These are phyloP conservation scores for Coemansia sp. DNA, from an alignment of 192 early-diverging fungal species.

Conservation along the genomic window DNA sequence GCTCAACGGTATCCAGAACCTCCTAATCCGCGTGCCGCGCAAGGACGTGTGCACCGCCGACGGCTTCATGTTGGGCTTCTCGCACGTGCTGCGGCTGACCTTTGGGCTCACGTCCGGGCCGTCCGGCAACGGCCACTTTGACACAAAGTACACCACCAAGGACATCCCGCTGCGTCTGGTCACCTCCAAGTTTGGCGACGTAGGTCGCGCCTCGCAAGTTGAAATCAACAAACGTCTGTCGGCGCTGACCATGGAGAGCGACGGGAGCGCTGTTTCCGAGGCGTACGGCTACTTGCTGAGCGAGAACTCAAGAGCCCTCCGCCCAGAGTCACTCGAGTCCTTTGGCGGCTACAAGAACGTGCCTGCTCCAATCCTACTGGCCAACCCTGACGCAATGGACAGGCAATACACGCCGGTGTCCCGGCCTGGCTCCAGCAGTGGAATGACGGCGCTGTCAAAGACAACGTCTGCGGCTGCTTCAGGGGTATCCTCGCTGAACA, in stretches of 20 bases:
- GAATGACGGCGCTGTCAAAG: neutral
- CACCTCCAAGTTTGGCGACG: conserved; percentile 55
- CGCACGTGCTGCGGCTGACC: conserved; percentile 49
- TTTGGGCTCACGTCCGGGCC: conserved; percentile 50
- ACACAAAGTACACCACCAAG: conserved; percentile 50
- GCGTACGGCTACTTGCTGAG: conserved; percentile 51
- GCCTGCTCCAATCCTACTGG: conserved; percentile 32
- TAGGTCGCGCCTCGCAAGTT: conserved; percentile 50
- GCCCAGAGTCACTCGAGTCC: conserved; percentile 36
- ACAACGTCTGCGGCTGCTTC: neutral
- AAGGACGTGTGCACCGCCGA: conserved; percentile 53
- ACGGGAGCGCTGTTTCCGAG: conserved; percentile 41
- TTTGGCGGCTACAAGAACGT: conserved; percentile 19
- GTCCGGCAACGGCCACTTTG: conserved; percentile 22
- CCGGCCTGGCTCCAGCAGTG: conserved; percentile 17
- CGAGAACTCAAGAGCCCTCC: conserved; percentile 36
- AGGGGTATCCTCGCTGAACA: neutral
- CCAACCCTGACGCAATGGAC: conserved; percentile 3
- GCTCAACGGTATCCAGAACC: conserved; percentile 38
- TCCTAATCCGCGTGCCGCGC: conserved; percentile 54
- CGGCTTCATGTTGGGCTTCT: conserved; percentile 41
- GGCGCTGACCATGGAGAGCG: conserved; percentile 46
- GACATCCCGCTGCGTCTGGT: conserved; percentile 52
- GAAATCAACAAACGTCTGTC: conserved; percentile 54
- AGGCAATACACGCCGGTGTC: conserved; percentile 19